A percentile compares a stretch with the other conserved stretches of the same genome.
Conservation (phyloP, 306 rosid genomes). For the Ammopiptanthus mongolicus region DNA sequence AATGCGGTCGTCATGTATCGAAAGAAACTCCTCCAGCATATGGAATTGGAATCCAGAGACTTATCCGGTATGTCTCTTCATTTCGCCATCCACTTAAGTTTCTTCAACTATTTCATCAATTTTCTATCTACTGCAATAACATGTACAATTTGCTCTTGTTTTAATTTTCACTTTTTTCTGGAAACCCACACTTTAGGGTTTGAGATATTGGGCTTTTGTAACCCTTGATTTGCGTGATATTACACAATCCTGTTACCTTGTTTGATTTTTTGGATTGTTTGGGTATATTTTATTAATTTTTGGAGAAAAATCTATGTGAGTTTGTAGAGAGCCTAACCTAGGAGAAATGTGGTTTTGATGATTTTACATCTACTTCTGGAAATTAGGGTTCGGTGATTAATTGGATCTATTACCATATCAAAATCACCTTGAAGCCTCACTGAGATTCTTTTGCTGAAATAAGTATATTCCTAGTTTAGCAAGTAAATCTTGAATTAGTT, state of each 20-base stretch:
- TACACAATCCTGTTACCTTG: background rate
- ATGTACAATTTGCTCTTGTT: background rate
- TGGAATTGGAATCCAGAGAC: constrained; percentile 79
- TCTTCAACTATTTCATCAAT: background rate
- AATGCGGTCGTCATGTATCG: constrained; percentile 59
- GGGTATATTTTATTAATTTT: background rate
- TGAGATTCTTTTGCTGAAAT: background rate
- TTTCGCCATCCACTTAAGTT: background rate
- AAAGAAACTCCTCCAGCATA: constrained; percentile 81
- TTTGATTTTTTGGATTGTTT: background rate
- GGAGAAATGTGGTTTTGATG: background rate
- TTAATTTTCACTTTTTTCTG: background rate
- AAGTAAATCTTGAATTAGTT: background rate
- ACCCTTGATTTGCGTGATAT: background rate
- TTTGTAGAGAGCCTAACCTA: background rate
- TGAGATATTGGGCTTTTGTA: background rate
- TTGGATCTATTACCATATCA: constrained; percentile 23
- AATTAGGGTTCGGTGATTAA: constrained; percentile 17
- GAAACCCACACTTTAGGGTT: constrained; percentile 23
- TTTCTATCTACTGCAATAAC: background rate
- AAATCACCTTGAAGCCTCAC: background rate
- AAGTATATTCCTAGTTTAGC: background rate
- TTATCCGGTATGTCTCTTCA: constrained; percentile 59
- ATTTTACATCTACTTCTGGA: background rate
- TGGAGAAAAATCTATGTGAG: background rate